Evolutionary conservation across 1,284 basidiomycete genomes (phyloP).

Genomic region (Takashimella tepidaria): DNA sequence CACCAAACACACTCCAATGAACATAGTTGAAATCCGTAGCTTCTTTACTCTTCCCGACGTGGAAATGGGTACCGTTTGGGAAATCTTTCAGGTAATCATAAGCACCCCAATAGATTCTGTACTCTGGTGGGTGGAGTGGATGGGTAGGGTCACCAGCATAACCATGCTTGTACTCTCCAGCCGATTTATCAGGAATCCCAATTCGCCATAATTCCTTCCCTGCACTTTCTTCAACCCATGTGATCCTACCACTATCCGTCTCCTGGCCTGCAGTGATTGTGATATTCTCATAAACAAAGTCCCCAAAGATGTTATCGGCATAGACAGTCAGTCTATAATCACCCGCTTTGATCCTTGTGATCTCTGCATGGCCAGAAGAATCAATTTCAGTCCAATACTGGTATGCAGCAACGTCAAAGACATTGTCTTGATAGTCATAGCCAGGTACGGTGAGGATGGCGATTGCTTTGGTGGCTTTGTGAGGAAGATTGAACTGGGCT

Average conservation of each 20-base stretch:
- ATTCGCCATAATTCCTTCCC: conserved; percentile 36
- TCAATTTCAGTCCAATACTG: conserved; percentile 38
- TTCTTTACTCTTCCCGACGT: conserved; percentile 20
- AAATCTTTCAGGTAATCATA: conserved; percentile 33
- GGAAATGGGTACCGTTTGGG: conserved; percentile 28
- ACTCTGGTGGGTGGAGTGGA: conserved; percentile 21
- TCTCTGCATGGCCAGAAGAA: conserved; percentile 18
- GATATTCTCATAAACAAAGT: conserved; percentile 29
- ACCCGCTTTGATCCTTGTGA: conserved; percentile 33
- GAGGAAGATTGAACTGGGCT: conserved; percentile 21
- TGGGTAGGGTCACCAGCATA: conserved; percentile 18
- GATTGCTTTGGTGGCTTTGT: conserved; percentile 19
- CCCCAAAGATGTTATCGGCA: conserved; percentile 36
- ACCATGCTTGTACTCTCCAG: conserved; percentile 32
- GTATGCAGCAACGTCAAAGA: conserved; percentile 13
- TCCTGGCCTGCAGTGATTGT: conserved; percentile 18
- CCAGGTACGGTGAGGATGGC: conserved; percentile 29
- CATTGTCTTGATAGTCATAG: conserved; percentile 33
- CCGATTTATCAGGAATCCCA: conserved; percentile 27
- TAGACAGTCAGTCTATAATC: conserved; percentile 36
- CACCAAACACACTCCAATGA: conserved; percentile 27
- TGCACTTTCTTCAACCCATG: conserved; percentile 23
- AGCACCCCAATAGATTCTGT: conserved; percentile 31
- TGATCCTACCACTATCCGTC: conserved; percentile 6
- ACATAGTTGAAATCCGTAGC: conserved; percentile 31